Percentiles rank a stretch among this genome's conserved stretches.
Conservation (phyloP, 192 early-diverging fungal genomes). For the Coemansia sp. region DNA sequence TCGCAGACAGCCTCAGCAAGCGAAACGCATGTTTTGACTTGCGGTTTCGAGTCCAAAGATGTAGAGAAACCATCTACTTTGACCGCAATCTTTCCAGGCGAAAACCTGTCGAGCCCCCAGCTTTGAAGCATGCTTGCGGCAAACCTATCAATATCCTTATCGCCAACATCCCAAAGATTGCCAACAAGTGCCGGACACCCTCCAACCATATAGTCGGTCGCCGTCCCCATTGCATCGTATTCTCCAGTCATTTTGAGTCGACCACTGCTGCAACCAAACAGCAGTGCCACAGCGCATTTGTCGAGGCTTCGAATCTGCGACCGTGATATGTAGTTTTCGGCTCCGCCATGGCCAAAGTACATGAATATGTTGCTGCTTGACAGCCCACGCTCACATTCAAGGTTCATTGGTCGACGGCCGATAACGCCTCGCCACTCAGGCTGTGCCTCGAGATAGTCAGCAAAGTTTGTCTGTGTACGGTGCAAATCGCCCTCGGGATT, state of each 20-base stretch:
- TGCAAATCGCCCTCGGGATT: slow-evolving; percentile 89
- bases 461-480: slow-evolving; percentile 79
- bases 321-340: slow-evolving; percentile 76
- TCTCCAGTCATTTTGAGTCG: slow-evolving; percentile 70
- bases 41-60: neutral
- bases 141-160: slow-evolving; percentile 92
- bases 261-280: slow-evolving; percentile 97
- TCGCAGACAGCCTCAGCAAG: slow-evolving; percentile 73
- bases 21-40: slow-evolving; percentile 41
- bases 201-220: slow-evolving; percentile 80
- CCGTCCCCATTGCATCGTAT: slow-evolving; percentile 85
- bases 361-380: slow-evolving; percentile 62
- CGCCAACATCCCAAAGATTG: slow-evolving; percentile 99
- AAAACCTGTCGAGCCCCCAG: slow-evolving; percentile 65
- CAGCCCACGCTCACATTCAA: slow-evolving; percentile 64
- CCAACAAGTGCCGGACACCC: slow-evolving; percentile 85
- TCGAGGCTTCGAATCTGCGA: slow-evolving; percentile 64
- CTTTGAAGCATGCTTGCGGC: slow-evolving; percentile 64
- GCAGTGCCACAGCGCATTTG: slow-evolving; percentile 73
- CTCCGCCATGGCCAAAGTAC: slow-evolving; percentile 96
- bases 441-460: slow-evolving; percentile 23
- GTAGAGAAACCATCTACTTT: slow-evolving; percentile 5
- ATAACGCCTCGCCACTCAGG: slow-evolving; percentile 71
- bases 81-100: slow-evolving; percentile 12
- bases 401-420: slow-evolving; percentile 65